Evolutionary conservation across 768 basidiomycete genomes (phyloP), one percentile per base, ranked within the genome.

Genomic region (Xerocomellus amylosporus): DNA sequence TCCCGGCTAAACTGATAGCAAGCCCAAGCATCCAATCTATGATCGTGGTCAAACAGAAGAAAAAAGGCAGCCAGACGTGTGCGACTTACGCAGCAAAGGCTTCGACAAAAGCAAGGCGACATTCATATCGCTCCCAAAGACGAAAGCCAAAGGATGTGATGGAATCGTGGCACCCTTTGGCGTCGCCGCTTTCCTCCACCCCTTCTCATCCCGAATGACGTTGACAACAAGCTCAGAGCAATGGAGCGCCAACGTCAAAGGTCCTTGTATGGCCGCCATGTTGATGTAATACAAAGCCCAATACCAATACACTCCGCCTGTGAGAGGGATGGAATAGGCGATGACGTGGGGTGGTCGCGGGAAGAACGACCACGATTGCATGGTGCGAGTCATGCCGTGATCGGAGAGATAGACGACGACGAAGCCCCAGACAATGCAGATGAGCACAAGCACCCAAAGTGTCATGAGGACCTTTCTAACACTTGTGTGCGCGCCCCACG

Each of bases 21-120:
- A 70, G 64, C 8, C 68, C 68, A 36, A 71, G 64, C 69, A 71
- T 70, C 70, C 68, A 67, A 44, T 70, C 68, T 70, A 41, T 5
- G 20, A 19, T 2, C 33, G n/a, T 22, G 10, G 31, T 53, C 40
- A 51, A n/a, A 51, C 30, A 37, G 8, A 46, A 28, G 15, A 20
- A 28, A 38, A n/a, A 34, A 9, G 13, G 17, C 9, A 13, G 20
- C n/a, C 14, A 33, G 30, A 30, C 8, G n/a, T 1, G 30, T 22
- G n/a, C n/a, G 8, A 60, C 69, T 58, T 39, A 71, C 67, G 68
- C 13, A 70, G 26, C 13, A 71, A 13, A 13, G 65, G 65, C 24
- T 70, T 71, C 15, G 56, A 50, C 8, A 49, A 2, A 3, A 70
- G 54, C 46, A 70, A 36, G 0, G 45, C 22, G 5, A 62, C 9